phyloP scores from a whole-genome alignment of 352 stramenopile species.

The Globisporangium paroecandrum region DNA sequence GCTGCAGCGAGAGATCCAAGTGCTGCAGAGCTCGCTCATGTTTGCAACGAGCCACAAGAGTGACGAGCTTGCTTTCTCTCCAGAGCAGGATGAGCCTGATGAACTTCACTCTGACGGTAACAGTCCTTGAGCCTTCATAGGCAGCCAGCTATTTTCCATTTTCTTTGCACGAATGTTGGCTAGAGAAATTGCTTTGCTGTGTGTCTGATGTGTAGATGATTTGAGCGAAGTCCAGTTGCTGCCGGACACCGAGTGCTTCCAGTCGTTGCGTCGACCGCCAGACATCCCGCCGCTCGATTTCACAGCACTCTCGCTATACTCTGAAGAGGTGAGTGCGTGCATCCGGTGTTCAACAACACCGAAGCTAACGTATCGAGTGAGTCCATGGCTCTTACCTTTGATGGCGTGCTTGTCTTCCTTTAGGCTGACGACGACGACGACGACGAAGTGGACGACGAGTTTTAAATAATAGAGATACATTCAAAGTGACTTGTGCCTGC shows the following conservation, averaged over 20 bases:
- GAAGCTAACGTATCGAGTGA: neutral
- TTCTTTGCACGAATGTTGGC: neutral
- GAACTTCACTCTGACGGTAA: conserved; percentile 15
- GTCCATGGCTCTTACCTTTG: neutral
- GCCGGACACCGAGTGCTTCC: conserved; percentile 8
- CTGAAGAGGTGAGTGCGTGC: conserved; percentile 38
- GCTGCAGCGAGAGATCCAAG: conserved; percentile 52
- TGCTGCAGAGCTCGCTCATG: conserved; percentile 34
- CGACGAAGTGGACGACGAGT: conserved; percentile 24
- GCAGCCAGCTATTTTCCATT: neutral
- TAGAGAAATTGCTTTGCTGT: neutral
- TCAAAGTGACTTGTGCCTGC: conserved; percentile 1
- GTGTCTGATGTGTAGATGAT: conserved; percentile 19
- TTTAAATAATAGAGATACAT: conserved; percentile 16
- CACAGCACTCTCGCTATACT: conserved; percentile 41
- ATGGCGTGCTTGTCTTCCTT: neutral
- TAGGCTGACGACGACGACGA: conserved; percentile 46
- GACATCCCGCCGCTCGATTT: conserved; percentile 53
- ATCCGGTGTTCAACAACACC: neutral
- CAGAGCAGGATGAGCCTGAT: conserved; percentile 13
- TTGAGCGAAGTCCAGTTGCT: conserved; percentile 33
- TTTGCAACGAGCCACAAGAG: conserved; percentile 9
- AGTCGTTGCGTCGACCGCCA: conserved; percentile 18
- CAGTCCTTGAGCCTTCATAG: neutral
- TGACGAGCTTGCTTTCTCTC: neutral